Percentiles rank a stretch among this genome's conserved stretches.
Conservation (phyloP, 106 monocot species). For the Dendrobium huoshanense region DNA sequence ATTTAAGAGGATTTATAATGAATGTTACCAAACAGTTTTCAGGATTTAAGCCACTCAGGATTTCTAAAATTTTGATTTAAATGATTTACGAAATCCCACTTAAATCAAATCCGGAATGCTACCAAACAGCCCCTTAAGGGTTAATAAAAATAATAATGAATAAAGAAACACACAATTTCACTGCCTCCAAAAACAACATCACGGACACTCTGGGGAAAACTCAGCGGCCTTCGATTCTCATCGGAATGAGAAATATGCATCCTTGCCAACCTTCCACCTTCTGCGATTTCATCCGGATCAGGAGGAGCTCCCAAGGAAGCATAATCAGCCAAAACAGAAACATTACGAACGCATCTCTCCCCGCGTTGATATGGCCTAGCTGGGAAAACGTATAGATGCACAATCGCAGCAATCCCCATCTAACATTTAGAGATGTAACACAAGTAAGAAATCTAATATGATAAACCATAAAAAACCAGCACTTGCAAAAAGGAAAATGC, state of each 20-base stretch:
- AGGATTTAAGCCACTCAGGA: too few species aligned
- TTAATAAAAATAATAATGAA: background rate
- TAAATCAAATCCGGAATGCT: too few species aligned
- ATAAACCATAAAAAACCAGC: background rate
- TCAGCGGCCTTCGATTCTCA: slow-evolving; percentile 45
- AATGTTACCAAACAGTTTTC: too few species aligned
- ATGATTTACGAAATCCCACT: too few species aligned
- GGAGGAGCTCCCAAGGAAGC: slow-evolving; percentile 76
- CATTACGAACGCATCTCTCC: slow-evolving; percentile 76
- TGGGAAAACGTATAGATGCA: slow-evolving; percentile 93
- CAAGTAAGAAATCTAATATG: background rate
- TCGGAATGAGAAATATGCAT: slow-evolving; percentile 36
- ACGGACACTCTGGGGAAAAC: slow-evolving; percentile 88
- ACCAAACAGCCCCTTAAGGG: too few species aligned
- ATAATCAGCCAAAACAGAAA: slow-evolving; percentile 86
- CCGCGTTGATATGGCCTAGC: slow-evolving; percentile 72
- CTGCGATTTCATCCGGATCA: slow-evolving; percentile 90
- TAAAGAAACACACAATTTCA: slow-evolving; percentile 61
- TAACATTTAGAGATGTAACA: slow-evolving; percentile 20
- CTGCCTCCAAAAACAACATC: slow-evolving; percentile 93
- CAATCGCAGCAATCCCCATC: slow-evolving; percentile 96
- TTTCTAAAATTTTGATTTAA: too few species aligned
- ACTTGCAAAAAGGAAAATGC: background rate
- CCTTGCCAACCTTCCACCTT: slow-evolving; percentile 54
- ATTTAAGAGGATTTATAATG: too few species aligned